Conservation (phyloP, 257 asterid species). For the Primulina tabacum region DNA sequence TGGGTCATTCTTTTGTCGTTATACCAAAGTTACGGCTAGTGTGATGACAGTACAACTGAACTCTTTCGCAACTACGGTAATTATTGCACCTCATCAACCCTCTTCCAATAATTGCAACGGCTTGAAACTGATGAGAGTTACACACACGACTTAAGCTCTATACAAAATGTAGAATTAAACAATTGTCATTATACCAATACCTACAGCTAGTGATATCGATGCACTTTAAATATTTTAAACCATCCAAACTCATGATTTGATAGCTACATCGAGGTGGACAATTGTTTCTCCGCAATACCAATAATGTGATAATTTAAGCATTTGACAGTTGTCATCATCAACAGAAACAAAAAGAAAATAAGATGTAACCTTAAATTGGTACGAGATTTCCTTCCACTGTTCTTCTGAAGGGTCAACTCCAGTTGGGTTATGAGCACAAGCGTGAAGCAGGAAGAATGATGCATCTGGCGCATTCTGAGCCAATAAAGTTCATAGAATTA, state of each 20-base stretch:
- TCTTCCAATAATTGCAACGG: background rate
- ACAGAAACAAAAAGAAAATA: background rate
- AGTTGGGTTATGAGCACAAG: constrained; percentile 99
- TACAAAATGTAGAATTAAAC: background rate
- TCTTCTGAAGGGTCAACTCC: constrained; percentile 98
- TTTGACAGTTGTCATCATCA: background rate
- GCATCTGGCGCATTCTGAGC: constrained; percentile 87
- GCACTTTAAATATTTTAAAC: background rate
- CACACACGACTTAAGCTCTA: background rate
- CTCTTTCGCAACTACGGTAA: background rate
- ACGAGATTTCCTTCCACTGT: constrained; percentile 93
- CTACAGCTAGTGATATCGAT: background rate
- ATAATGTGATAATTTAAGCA: constrained; percentile 2
- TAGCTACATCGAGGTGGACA: background rate
- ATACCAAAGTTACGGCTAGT: background rate
- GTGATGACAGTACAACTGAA: background rate
- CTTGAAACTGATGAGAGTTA: background rate
- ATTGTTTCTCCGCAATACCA: background rate
- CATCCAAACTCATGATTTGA: no score
- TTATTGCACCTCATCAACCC: background rate
- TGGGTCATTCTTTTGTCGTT: background rate
- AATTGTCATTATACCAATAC: background rate
- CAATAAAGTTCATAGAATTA: background rate
- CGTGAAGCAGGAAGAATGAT: constrained; percentile 93
- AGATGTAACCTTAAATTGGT: constrained; percentile 69